Percentiles rank a stretch among this genome's conserved stretches.
Evolutionary conservation across 805 yeast genomes (phyloP).

Genomic region (Cyberlindnera subsufficiens): DNA sequence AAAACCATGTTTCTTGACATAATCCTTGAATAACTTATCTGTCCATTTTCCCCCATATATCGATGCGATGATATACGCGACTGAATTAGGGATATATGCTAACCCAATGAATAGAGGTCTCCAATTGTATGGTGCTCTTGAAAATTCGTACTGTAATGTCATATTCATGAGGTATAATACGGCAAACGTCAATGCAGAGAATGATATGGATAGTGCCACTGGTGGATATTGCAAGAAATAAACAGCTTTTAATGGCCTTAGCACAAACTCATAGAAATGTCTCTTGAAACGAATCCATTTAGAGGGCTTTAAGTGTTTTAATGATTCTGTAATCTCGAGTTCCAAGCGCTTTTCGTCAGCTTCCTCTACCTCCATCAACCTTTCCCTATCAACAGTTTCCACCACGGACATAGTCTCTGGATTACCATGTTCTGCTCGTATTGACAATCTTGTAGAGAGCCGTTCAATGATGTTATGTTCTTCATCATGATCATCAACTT

Average conservation of each 20-base stretch:
- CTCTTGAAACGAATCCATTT: slow-evolving; percentile 21
- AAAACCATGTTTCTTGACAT: slow-evolving; percentile 55
- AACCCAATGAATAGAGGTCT: slow-evolving; percentile 61
- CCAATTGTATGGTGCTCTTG: slow-evolving; percentile 66
- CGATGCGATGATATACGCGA: slow-evolving; percentile 69
- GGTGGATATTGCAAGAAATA: slow-evolving; percentile 67
- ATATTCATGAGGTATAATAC: slow-evolving; percentile 69
- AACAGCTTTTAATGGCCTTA: slow-evolving; percentile 59
- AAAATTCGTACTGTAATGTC: slow-evolving; percentile 59
- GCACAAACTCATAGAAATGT: slow-evolving; percentile 39
- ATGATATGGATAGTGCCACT: slow-evolving; percentile 56
- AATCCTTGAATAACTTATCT: slow-evolving; percentile 52
- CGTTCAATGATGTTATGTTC: slow-evolving; percentile 1
- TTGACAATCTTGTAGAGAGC: slow-evolving; percentile 6
- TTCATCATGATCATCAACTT: slow-evolving; percentile 3
- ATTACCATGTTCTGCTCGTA: slow-evolving; percentile 3
- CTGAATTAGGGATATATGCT: slow-evolving; percentile 77
- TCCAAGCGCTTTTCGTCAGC: slow-evolving; percentile 21
- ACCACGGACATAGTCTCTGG: slow-evolving; percentile 4
- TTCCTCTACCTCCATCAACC: slow-evolving; percentile 4
- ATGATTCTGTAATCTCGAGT: slow-evolving; percentile 22
- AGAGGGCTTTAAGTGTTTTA: slow-evolving; percentile 11
- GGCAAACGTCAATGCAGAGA: slow-evolving; percentile 68
- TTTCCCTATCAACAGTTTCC: slow-evolving; percentile 2
- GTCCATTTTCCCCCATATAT: slow-evolving; percentile 80